phyloP scores from a whole-genome alignment of 345 rosid species.

The Geranium rotundifolium region DNA sequence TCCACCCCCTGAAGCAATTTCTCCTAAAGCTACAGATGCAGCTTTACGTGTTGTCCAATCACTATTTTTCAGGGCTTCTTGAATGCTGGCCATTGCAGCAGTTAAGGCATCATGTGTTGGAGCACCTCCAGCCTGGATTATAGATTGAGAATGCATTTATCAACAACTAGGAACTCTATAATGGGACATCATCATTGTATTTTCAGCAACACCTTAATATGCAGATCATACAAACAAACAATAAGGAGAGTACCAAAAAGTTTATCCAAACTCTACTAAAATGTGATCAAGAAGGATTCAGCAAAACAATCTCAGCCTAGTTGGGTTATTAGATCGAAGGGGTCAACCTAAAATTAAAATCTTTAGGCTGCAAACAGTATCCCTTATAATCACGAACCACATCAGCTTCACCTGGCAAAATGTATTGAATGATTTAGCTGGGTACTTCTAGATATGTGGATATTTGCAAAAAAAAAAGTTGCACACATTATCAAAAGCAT shows the following conservation, averaged over 20 bases:
- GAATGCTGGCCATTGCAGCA: slow-evolving; percentile 61
- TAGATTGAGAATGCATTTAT: slow-evolving; percentile 2
- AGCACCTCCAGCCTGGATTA: slow-evolving; percentile 85
- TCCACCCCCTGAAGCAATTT: slow-evolving; percentile 63
- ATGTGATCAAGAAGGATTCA: not conserved
- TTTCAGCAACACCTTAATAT: not conserved
- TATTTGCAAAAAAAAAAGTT: too few species aligned
- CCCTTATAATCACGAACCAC: too few species aligned
- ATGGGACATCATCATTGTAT: not conserved
- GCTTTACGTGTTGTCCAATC: slow-evolving; percentile 96
- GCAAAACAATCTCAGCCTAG: not conserved
- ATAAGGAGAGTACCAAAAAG: too few species aligned
- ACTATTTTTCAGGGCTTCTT: slow-evolving; percentile 59
- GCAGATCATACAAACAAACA: too few species aligned
- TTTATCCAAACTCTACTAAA: not conserved
- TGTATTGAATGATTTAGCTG: not conserved
- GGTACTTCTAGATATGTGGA: too few species aligned
- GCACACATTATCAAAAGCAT: too few species aligned
- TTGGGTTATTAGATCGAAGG: too few species aligned
- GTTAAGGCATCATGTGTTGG: slow-evolving; percentile 38
- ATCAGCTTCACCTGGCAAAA: too few species aligned
- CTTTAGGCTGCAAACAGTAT: not conserved
- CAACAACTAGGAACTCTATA: not conserved
- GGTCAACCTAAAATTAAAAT: not conserved
- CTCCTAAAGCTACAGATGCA: slow-evolving; percentile 66